A percentile compares a stretch with the other conserved stretches of the same genome.
phyloP scores from a whole-genome alignment of 257 asterid species.

The Solanum commersonii region DNA sequence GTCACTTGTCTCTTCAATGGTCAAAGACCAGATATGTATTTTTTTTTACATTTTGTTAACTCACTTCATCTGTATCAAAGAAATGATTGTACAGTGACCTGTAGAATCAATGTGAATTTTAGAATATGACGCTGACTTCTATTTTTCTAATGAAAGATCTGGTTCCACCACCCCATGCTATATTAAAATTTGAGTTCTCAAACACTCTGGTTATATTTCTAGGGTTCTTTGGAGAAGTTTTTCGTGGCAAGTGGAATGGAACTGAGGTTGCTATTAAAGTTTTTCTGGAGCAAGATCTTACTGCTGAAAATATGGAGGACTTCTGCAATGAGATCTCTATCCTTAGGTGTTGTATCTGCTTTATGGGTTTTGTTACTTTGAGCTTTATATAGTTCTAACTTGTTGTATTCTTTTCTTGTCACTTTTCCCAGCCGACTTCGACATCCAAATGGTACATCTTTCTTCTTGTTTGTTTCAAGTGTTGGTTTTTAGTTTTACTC shows the following conservation, averaged over 20 bases:
- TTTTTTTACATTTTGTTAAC: not conserved
- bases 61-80: not conserved
- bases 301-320: constrained; percentile 98
- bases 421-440: constrained; percentile 75
- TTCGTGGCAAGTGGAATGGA: constrained; percentile 98
- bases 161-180: not conserved
- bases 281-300: constrained; percentile 96
- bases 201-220: not conserved
- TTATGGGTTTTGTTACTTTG: not conserved
- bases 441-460: constrained; percentile 87
- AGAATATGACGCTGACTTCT: not conserved
- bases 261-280: constrained; percentile 95
- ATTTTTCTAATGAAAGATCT: not conserved
- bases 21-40: not conserved
- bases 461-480: constrained; percentile 7
- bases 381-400: constrained; percentile 23
- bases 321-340: constrained; percentile 95
- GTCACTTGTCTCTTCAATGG: not conserved
- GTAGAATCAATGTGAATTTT: not conserved
- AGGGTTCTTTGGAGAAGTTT: constrained; percentile 99
- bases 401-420: constrained; percentile 3
- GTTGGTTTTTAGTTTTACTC: not conserved
- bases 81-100: not conserved
- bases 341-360: constrained; percentile 48
- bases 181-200: not conserved